Percentiles rank a stretch among this genome's conserved stretches.
These are phyloP conservation scores for Epichloe brachyelytri DNA, from an alignment of 2,329 filamentous ascomycete species.

Conservation along the genomic window DNA sequence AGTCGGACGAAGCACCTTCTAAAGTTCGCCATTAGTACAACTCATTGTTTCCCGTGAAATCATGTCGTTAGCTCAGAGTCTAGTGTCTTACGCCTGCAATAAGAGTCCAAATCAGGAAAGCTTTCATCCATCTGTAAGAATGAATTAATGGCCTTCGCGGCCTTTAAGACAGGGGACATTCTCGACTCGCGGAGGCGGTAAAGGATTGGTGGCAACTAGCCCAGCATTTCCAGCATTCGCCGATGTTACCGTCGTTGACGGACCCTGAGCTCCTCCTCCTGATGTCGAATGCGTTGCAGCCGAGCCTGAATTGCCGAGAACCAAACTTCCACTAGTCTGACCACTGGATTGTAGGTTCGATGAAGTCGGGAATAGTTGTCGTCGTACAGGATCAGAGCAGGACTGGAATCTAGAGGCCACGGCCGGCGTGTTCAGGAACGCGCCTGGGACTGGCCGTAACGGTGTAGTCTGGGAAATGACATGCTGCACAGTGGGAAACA, in stretches of 20 bases:
- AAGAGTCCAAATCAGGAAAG: slow-evolving; percentile 82
- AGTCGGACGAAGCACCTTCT: slow-evolving; percentile 88
- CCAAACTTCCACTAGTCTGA: slow-evolving; percentile 6
- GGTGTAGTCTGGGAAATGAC: slow-evolving; percentile 49
- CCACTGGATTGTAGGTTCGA: slow-evolving; percentile 13
- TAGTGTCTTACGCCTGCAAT: slow-evolving; percentile 63
- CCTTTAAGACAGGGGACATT: slow-evolving; percentile 63
- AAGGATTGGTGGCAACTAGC: slow-evolving; percentile 18
- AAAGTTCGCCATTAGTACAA: slow-evolving; percentile 14
- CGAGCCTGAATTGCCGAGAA: slow-evolving; percentile 5
- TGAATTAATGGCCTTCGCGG: slow-evolving; percentile 70
- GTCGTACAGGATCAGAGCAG: slow-evolving; percentile 33
- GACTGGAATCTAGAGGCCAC: slow-evolving; percentile 35
- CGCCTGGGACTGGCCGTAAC: slow-evolving; percentile 60
- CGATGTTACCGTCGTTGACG: slow-evolving; percentile 12
- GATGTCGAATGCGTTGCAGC: neutral
- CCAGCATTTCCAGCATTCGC: slow-evolving; percentile 15
- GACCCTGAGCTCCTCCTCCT: neutral
- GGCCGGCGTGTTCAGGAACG: slow-evolving; percentile 64
- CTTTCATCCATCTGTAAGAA: slow-evolving; percentile 62
- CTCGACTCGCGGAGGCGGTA: slow-evolving; percentile 32
- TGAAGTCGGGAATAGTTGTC: slow-evolving; percentile 33
- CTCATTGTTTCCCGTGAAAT: neutral
- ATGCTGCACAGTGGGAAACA: slow-evolving; percentile 24
- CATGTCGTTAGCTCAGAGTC: neutral